phyloP scores from a whole-genome alignment of 2,329 filamentous ascomycete species.

The Penicillium fuscoglaucum region DNA sequence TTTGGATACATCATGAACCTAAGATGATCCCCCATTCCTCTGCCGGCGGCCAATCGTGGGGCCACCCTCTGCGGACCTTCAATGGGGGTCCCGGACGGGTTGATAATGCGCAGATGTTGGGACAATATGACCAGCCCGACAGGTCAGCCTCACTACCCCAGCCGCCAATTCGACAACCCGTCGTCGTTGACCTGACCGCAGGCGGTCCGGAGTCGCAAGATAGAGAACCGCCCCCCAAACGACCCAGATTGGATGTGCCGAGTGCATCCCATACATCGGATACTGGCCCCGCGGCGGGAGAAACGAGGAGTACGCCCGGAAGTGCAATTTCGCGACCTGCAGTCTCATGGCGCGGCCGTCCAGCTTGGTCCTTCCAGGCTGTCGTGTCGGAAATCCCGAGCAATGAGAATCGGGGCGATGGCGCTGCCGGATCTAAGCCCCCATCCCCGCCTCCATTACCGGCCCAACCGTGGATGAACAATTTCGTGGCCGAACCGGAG shows the following conservation, averaged over 20 bases:
- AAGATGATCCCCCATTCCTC: constrained; percentile 46
- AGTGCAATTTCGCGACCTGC: constrained; percentile 29
- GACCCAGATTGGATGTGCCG: constrained; percentile 38
- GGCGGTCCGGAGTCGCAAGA: constrained; percentile 34
- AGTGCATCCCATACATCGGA: constrained; percentile 22
- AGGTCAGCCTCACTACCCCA: constrained; percentile 28
- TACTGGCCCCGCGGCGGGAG: constrained; percentile 26
- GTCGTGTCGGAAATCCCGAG: constrained; percentile 37
- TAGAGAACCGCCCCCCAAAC: constrained; percentile 39
- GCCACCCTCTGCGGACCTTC: constrained; percentile 35
- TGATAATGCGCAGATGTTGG: constrained; percentile 28
- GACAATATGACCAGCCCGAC: constrained; percentile 26
- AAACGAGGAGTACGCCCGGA: constrained; percentile 32
- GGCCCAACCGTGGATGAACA: constrained; percentile 38
- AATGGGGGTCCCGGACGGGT: constrained; percentile 33
- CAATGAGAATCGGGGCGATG: constrained; percentile 23
- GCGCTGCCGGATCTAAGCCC: constrained; percentile 26
- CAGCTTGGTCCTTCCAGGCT: constrained; percentile 44
- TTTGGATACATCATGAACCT: constrained; percentile 39
- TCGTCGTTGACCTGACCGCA: constrained; percentile 41
- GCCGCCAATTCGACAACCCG: constrained; percentile 29
- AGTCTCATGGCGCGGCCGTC: constrained; percentile 37
- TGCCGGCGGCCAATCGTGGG: constrained; percentile 42
- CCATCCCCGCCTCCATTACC: constrained; percentile 41
- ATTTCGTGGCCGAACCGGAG: constrained; percentile 18